These are phyloP conservation scores for Agrostemma githago DNA, from an alignment of 148 eudicot genomes.

Conservation along the genomic window DNA sequence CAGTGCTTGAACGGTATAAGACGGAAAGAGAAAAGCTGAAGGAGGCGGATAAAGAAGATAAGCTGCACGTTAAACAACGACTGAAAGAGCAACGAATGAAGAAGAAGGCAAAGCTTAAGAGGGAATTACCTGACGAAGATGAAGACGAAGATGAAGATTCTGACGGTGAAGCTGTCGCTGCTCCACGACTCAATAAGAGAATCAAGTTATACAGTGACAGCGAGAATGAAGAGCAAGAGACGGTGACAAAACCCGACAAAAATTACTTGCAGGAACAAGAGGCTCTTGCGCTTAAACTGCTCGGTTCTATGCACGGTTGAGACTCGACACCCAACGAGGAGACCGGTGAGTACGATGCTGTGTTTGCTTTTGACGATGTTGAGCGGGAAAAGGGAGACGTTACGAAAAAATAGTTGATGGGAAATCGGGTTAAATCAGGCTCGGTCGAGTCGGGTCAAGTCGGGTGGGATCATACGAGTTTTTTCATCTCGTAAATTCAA, in stretches of 20 bases:
- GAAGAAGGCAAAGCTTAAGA: slow-evolving; percentile 61
- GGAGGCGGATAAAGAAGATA: slow-evolving; percentile 64
- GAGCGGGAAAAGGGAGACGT: neutral
- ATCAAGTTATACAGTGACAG: slow-evolving; percentile 46
- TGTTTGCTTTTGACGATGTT: neutral
- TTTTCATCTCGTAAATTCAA: too few species aligned
- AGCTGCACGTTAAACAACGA: slow-evolving; percentile 54
- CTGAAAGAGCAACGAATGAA: slow-evolving; percentile 64
- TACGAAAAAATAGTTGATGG: too few species aligned
- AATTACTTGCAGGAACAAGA: slow-evolving; percentile 76
- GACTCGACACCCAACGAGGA: too few species aligned
- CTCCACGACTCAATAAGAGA: slow-evolving; percentile 36
- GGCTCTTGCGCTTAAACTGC: slow-evolving; percentile 69
- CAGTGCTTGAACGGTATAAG: slow-evolving; percentile 41
- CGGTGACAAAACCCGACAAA: slow-evolving; percentile 24
- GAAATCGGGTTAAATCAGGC: too few species aligned
- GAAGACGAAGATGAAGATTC: slow-evolving; percentile 40
- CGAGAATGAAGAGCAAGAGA: slow-evolving; percentile 35
- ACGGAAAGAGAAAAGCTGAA: slow-evolving; percentile 49
- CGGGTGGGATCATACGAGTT: too few species aligned
- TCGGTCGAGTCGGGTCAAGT: too few species aligned
- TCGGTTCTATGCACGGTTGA: slow-evolving; percentile 62
- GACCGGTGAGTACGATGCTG: neutral
- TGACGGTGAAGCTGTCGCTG: slow-evolving; percentile 32
- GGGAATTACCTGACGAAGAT: slow-evolving; percentile 42